Conservation (phyloP, 169 alveolate genomes). For the Toxoplasma gondii region DNA sequence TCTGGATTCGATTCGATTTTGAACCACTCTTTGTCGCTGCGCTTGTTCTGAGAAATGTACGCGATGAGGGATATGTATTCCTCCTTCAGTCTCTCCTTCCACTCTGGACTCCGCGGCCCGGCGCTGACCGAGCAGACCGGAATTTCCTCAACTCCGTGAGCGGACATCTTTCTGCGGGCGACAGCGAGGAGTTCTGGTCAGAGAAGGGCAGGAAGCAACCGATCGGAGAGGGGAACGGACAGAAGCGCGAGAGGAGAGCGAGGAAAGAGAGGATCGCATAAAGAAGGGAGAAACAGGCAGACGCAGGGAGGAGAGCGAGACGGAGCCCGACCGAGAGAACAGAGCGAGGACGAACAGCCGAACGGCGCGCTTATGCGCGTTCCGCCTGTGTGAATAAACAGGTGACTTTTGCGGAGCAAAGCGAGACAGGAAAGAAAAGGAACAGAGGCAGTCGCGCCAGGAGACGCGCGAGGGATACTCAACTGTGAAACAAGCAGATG, state of each 20-base stretch:
- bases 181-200: background rate
- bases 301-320: background rate
- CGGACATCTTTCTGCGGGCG: background rate
- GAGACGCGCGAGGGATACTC: too few relatives aligned
- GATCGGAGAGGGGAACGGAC: background rate
- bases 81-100: conserved; percentile 91
- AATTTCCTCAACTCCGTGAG: conserved; percentile 45
- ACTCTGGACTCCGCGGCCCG: conserved; percentile 90
- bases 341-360: background rate
- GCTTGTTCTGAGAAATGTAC: conserved; percentile 88
- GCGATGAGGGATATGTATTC: conserved; percentile 91
- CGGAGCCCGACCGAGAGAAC: background rate
- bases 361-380: too few relatives aligned
- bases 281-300: background rate
- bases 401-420: background rate
- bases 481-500: too few relatives aligned
- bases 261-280: background rate
- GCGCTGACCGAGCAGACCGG: conserved; percentile 91
- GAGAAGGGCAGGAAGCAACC: background rate
- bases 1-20: conserved; percentile 90
- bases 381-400: too few relatives aligned
- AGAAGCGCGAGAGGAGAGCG: background rate
- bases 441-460: background rate
- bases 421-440: background rate
- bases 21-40: conserved; percentile 96